phyloP scores from a whole-genome alignment of 129 eudicot genomes.

The Flaveria bidentis region DNA sequence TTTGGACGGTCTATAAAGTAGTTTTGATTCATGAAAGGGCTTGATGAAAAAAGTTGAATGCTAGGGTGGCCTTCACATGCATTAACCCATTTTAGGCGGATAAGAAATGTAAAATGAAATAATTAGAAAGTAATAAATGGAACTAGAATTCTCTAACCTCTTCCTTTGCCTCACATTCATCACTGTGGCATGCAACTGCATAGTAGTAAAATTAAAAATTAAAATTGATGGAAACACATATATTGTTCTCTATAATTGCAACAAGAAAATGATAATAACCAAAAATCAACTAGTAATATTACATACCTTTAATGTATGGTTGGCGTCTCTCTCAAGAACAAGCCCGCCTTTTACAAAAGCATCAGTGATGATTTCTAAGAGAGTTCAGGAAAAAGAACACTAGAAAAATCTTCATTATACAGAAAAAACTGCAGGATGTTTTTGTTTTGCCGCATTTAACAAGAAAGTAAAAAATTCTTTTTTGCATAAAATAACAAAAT shows the following conservation, averaged over 20 bases:
- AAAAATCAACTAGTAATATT: neutral
- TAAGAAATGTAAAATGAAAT: neutral
- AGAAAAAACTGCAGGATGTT: neutral
- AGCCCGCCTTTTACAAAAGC: slow-evolving; percentile 88
- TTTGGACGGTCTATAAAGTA: neutral
- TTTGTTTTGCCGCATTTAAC: slow-evolving; percentile 5
- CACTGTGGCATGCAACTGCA: slow-evolving; percentile 96
- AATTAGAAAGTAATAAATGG: slow-evolving; percentile 1
- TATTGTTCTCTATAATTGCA: neutral
- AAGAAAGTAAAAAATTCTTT: neutral
- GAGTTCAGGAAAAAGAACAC: slow-evolving; percentile 47
- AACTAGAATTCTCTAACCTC: slow-evolving; percentile 43
- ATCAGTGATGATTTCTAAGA: slow-evolving; percentile 75
- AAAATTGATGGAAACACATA: neutral
- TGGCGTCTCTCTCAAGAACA: slow-evolving; percentile 74
- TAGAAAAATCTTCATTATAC: neutral
- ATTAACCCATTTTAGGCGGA: neutral
- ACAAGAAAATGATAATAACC: neutral
- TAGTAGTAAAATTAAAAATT: neutral
- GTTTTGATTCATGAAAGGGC: neutral
- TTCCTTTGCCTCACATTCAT: slow-evolving; percentile 88
- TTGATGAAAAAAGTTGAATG: neutral
- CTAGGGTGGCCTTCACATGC: neutral
- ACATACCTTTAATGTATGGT: slow-evolving; percentile 62
- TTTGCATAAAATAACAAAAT: neutral